These are phyloP conservation scores for Oryza nivara DNA, from an alignment of 176 grass and related monocot species.

Conservation along the genomic window DNA sequence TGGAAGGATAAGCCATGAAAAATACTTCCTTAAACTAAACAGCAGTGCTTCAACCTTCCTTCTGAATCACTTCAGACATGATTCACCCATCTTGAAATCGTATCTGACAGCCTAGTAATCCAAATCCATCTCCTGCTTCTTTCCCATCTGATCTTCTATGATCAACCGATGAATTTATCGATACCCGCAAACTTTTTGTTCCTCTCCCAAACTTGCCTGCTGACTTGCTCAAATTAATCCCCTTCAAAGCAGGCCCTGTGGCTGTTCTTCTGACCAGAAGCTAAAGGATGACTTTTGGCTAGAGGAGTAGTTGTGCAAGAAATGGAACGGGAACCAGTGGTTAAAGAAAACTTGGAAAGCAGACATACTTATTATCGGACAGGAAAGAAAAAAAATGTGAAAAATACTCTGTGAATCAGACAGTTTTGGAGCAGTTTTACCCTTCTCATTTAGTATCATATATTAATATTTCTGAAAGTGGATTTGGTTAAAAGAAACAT, in stretches of 20 bases:
- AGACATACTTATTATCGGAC: constrained; percentile 33
- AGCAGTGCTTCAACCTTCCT: constrained; percentile 10
- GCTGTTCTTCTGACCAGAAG: constrained; percentile 41
- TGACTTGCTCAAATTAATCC: constrained; percentile 29
- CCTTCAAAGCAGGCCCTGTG: not conserved
- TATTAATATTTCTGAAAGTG: constrained; percentile 40
- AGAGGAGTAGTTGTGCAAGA: constrained; percentile 41
- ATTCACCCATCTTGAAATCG: constrained; percentile 3
- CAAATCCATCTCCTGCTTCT: constrained; percentile 25
- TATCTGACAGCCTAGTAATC: constrained; percentile 37
- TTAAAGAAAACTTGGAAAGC: constrained; percentile 43
- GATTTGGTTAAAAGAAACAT: constrained; percentile 36
- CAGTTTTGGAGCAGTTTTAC: constrained; percentile 26
- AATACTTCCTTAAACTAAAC: constrained; percentile 20
- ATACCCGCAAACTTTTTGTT: not conserved
- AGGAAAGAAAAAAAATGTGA: constrained; percentile 30
- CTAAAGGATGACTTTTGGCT: constrained; percentile 38
- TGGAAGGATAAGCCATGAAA: constrained; percentile 60
- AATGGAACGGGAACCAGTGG: constrained; percentile 28
- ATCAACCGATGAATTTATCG: not conserved
- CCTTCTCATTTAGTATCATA: constrained; percentile 22
- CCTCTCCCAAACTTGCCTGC: not conserved
- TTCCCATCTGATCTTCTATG: not conserved
- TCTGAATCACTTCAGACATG: constrained; percentile 12
- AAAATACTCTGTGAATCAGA: constrained; percentile 3